Base-by-base conservation (phyloP, 2,329 filamentous ascomycete genomes). In the Madurella mycetomatis region DNA sequence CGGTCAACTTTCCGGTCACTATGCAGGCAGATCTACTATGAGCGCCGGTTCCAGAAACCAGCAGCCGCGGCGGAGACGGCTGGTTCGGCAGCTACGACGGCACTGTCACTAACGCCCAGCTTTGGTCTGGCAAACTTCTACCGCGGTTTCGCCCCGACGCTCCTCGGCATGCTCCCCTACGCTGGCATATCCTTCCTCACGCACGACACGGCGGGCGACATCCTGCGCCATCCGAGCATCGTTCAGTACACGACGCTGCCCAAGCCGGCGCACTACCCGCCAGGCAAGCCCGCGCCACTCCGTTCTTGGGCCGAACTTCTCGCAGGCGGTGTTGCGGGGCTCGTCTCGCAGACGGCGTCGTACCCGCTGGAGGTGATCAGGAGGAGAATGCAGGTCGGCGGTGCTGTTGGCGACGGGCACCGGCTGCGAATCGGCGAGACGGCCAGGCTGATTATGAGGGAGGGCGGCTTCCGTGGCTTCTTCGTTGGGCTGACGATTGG, bases 111-210 rank as follows among this genome's bases (percentile, higher is more conserved):
- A 0, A 76, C 81, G 0, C 86, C 88, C 0, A 78, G 76, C 25
- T 80, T 79, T 11, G 92, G 92, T 4, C 69, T 97, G 1, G 72
- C 83, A 53, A 99, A 99, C 71, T 99, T 99, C 70, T 99, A 96
- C 72, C 85, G 94, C 47, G 94, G 94, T 47, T 99, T 99, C 70
- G 83, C 85, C 0, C 89, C 92, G 0, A 97, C 94, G 0, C 72
- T 99, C 5, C 78, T 95, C 56, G 94, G 94, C 63, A 99, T 99
- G 92, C 76, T 99, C 1, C 94, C 94, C 0, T 99, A 99, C 67
- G 94, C 94, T 1, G 94, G 94, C 64, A 86, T 95, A 66, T 96
- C 91, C 1, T 99, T 99, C 73, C 80, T 99, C 41, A 95, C 90
- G 0, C 94, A 99, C 73, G 94, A 99, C 70, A 90, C 89, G 4